Conservation (phyloP, 352 stramenopile species). For the Pythium aphanidermatum region DNA sequence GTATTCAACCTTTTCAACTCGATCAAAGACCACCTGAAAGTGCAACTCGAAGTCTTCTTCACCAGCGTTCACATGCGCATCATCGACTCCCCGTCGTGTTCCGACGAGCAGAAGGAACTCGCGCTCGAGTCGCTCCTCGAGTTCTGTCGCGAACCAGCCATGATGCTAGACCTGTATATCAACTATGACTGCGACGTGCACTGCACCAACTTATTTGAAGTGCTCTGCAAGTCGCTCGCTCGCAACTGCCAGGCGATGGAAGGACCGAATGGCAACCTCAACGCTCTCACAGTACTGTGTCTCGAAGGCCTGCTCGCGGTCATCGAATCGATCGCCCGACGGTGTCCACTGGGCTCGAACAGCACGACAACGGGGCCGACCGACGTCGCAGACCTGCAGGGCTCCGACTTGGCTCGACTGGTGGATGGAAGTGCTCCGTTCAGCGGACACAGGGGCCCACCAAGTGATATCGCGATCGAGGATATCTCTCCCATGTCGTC, state of each 20-base stretch:
- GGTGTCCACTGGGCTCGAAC: constrained; percentile 59
- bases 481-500: constrained; percentile 83
- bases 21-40: constrained; percentile 98
- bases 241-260: constrained; percentile 80
- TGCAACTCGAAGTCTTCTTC: constrained; percentile 99
- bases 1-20: constrained; percentile 99
- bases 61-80: constrained; percentile 96
- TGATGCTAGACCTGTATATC: constrained; percentile 98
- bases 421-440: no score
- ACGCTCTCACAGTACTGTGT: constrained; percentile 66
- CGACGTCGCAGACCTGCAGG: constrained; percentile 31
- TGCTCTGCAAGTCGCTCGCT: constrained; percentile 92
- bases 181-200: constrained; percentile 99
- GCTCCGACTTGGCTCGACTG: constrained; percentile 64
- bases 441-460: constrained; percentile 16
- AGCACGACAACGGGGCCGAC: constrained; percentile 5
- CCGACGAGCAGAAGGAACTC: constrained; percentile 81
- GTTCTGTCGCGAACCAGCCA: constrained; percentile 95
- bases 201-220: constrained; percentile 98
- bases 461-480: constrained; percentile 54
- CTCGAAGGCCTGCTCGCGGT: constrained; percentile 90
- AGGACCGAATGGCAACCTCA: constrained; percentile 47
- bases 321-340: constrained; percentile 89
- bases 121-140: constrained; percentile 94
- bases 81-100: constrained; percentile 79